Percentiles rank a stretch among this genome's conserved stretches.
Evolutionary conservation across 2,329 filamentous ascomycete species (phyloP).

Genomic region (Calonectria fujianensis): DNA sequence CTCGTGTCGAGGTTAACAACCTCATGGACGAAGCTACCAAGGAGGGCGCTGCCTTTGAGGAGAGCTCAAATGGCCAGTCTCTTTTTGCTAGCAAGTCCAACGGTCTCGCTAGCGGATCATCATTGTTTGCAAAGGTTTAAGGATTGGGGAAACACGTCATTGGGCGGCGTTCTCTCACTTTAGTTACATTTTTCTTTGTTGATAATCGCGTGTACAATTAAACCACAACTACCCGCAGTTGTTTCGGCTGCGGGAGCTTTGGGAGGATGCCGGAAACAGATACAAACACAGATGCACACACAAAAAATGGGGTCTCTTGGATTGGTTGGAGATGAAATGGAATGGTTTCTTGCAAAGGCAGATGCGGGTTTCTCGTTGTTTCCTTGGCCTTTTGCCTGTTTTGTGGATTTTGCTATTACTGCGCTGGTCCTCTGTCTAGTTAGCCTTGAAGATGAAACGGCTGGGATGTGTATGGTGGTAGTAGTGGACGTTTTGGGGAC

Average conservation of each 20-base stretch:
- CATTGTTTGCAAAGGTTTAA: conserved; percentile 41
- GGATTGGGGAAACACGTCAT: conserved; percentile 29
- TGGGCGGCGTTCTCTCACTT: conserved; percentile 41
- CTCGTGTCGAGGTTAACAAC: conserved; percentile 59
- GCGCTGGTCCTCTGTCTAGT: conserved; percentile 18
- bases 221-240: conserved; percentile 22
- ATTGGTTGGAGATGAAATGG: conserved; percentile 41
- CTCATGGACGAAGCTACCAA: conserved; percentile 58
- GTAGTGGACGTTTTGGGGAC: conserved; percentile 18
- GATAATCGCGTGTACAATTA: conserved; percentile 42
- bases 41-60: conserved; percentile 32
- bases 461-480: conserved; percentile 19
- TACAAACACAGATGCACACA: conserved; percentile 33
- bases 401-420: conserved; percentile 33
- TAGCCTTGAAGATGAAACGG: conserved; percentile 32
- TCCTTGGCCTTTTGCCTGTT: conserved; percentile 28
- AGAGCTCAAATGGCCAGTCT: conserved; percentile 43
- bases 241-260: conserved; percentile 3
- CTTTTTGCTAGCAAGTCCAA: conserved; percentile 47
- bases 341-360: conserved; percentile 30
- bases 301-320: conserved; percentile 45
- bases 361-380: conserved; percentile 22
- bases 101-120: conserved; percentile 19
- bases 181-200: conserved; percentile 34
- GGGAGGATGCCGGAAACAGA: conserved; percentile 34